Evolutionary conservation across 2,329 filamentous ascomycete genomes (phyloP).

Genomic region (Madurella mycetomatis): DNA sequence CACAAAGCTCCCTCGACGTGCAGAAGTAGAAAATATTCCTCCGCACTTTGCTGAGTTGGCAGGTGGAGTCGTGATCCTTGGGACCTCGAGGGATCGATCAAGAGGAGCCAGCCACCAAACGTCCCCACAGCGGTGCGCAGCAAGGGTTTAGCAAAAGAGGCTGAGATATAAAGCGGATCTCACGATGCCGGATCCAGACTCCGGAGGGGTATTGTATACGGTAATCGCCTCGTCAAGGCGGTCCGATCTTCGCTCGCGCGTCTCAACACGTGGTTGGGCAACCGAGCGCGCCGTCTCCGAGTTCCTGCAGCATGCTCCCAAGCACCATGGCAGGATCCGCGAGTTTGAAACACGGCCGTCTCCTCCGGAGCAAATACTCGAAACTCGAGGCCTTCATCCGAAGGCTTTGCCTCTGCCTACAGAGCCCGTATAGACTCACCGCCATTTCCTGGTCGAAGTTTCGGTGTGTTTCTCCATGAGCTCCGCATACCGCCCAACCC

Average conservation of each 20-base stretch:
- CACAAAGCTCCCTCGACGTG: background rate
- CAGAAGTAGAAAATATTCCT: slow-evolving; percentile 2
- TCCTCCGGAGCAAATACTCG: background rate
- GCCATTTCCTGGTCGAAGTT: background rate
- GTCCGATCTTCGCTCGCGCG: too few relatives aligned
- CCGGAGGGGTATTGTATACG: too few relatives aligned
- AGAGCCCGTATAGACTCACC: background rate
- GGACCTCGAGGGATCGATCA: background rate
- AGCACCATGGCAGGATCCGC: too few relatives aligned
- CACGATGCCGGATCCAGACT: too few relatives aligned
- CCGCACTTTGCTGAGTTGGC: background rate
- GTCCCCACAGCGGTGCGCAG: background rate
- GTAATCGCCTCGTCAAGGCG: too few relatives aligned
- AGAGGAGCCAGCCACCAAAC: background rate
- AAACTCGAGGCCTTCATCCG: background rate
- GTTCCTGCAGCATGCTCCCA: too few relatives aligned
- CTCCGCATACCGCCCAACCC: background rate
- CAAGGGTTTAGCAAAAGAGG: too few relatives aligned
- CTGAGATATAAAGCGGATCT: too few relatives aligned
- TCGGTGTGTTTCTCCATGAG: background rate
- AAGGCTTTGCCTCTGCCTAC: background rate
- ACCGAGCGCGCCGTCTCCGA: too few relatives aligned
- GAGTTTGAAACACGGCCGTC: background rate
- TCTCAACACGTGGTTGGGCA: too few relatives aligned
- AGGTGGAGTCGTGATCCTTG: background rate